Evolutionary conservation across 2,329 filamentous ascomycete species (phyloP).

Genomic region (Zymoseptoria crescenta): DNA sequence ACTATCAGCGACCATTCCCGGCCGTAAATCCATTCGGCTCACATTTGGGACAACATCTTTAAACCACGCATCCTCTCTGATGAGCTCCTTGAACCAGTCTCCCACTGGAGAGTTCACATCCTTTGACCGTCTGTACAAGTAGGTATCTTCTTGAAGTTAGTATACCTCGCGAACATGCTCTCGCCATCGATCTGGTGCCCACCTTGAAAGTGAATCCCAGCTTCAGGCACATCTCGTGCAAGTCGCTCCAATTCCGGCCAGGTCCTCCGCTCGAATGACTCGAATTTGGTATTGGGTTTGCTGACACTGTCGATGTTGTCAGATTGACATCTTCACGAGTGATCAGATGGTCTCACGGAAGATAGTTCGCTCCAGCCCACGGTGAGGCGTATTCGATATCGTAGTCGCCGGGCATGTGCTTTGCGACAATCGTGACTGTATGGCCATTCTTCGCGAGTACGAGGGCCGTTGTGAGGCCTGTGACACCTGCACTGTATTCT

Average conservation of each 20-base stretch:
- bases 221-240: conserved; percentile 59
- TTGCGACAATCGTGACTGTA: conserved; percentile 65
- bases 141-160: conserved; percentile 32
- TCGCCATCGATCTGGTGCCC: not conserved
- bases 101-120: conserved; percentile 50
- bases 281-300: conserved; percentile 33
- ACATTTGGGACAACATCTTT: conserved; percentile 62
- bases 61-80: conserved; percentile 64
- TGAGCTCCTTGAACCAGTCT: conserved; percentile 58
- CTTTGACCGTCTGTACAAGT: conserved; percentile 53
- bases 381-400: conserved; percentile 85
- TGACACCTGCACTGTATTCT: conserved; percentile 48
- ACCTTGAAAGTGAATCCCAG: conserved; percentile 69
- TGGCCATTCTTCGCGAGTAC: conserved; percentile 52
- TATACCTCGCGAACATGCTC: not conserved
- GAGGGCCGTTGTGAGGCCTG: conserved; percentile 58
- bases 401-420: conserved; percentile 91
- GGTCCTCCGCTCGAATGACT: conserved; percentile 37
- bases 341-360: conserved; percentile 40
- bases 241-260: conserved; percentile 39
- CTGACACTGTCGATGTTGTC: conserved; percentile 27
- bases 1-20: conserved; percentile 1
- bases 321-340: not conserved
- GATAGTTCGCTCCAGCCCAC: conserved; percentile 76
- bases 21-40: conserved; percentile 18